phyloP scores from a whole-genome alignment of 2,329 filamentous ascomycete species.

The Nothophoma quercina region DNA sequence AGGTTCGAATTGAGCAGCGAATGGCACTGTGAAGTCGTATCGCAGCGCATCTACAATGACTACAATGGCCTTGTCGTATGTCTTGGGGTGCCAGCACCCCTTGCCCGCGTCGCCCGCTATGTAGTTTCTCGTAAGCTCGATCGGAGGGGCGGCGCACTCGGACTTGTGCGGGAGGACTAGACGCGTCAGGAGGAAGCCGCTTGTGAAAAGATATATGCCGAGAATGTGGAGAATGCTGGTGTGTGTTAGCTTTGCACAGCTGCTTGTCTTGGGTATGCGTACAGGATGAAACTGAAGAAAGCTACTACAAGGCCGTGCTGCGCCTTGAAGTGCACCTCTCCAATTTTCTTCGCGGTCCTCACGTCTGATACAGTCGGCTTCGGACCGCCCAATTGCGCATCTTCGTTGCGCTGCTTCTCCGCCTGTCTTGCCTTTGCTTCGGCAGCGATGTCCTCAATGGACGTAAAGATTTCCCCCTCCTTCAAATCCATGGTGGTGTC shows the following conservation, averaged over 20 bases:
- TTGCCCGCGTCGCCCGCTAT: slow-evolving; percentile 55
- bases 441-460: slow-evolving; percentile 48
- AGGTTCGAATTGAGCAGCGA: slow-evolving; percentile 62
- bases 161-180: slow-evolving; percentile 80
- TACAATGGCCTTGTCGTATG: slow-evolving; percentile 89
- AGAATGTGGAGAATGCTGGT: slow-evolving; percentile 74
- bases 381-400: slow-evolving; percentile 28
- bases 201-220: slow-evolving; percentile 91
- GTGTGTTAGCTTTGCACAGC: slow-evolving; percentile 13
- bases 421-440: slow-evolving; percentile 48
- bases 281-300: slow-evolving; percentile 75
- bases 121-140: slow-evolving; percentile 54
- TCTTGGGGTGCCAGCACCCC: slow-evolving; percentile 96
- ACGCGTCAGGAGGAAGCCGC: slow-evolving; percentile 90
- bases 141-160: slow-evolving; percentile 78
- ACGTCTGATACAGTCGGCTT: slow-evolving; percentile 36
- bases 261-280: slow-evolving; percentile 21
- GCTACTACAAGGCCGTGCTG: slow-evolving; percentile 62
- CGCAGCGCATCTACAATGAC: slow-evolving; percentile 91
- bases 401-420: slow-evolving; percentile 27
- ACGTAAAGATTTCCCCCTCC: slow-evolving; percentile 46
- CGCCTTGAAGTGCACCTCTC: slow-evolving; percentile 61
- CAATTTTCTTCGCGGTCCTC: slow-evolving; percentile 48
- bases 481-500: slow-evolving; percentile 47
- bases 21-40: slow-evolving; percentile 95